Conservation (phyloP, 305 asterid species). For the Solanum aculeatissimum region DNA sequence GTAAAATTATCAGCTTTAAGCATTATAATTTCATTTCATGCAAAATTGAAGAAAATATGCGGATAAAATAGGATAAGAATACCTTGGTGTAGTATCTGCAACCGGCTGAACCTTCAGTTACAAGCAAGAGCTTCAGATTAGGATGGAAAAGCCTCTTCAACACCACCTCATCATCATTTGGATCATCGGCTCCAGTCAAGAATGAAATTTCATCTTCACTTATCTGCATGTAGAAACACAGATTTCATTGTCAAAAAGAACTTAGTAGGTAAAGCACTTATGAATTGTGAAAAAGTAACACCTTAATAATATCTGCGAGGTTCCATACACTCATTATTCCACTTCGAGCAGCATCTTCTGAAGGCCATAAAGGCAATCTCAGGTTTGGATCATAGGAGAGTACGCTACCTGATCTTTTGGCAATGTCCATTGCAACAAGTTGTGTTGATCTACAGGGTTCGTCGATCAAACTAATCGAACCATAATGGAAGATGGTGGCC, state of each 20-base stretch:
- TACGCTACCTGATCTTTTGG: slow-evolving; percentile 65
- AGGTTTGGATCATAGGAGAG: slow-evolving; percentile 91
- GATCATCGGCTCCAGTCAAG: slow-evolving; percentile 64
- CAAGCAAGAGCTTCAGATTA: slow-evolving; percentile 55
- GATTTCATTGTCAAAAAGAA: neutral
- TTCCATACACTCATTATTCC: slow-evolving; percentile 83
- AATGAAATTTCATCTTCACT: slow-evolving; percentile 85
- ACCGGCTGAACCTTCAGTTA: slow-evolving; percentile 75
- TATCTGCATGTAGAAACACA: slow-evolving; percentile 29
- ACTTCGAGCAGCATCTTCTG: slow-evolving; percentile 68
- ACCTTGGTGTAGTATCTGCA: slow-evolving; percentile 94
- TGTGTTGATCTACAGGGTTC: slow-evolving; percentile 89
- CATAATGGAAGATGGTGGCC: slow-evolving; percentile 84
- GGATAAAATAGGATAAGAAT: neutral
- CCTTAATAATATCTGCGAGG: slow-evolving; percentile 86
- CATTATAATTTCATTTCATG: neutral
- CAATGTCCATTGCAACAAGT: slow-evolving; percentile 63
- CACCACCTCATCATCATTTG: slow-evolving; percentile 65
- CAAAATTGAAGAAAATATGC: neutral
- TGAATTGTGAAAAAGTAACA: slow-evolving; percentile 2
- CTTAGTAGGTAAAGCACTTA: neutral
- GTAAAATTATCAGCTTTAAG: neutral
- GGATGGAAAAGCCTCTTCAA: slow-evolving; percentile 73
- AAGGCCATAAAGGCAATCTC: slow-evolving; percentile 89
- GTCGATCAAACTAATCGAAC: slow-evolving; percentile 82